Base-by-base conservation (phyloP, 768 basidiomycete species). In the Lentinus brumalis region DNA sequence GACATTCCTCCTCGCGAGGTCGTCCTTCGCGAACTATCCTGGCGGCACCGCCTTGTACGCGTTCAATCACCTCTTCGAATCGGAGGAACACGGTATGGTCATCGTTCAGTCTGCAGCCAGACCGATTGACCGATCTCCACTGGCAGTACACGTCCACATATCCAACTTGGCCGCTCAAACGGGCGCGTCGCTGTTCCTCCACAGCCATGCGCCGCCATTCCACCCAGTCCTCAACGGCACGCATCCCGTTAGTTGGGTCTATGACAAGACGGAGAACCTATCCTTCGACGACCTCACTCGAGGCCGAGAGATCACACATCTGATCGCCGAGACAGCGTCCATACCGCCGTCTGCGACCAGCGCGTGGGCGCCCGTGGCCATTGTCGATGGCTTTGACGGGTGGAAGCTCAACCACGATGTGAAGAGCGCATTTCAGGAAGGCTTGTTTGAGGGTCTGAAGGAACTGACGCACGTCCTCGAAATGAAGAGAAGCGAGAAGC, bases 131-230 rank as follows among this genome's bases (percentile, higher is more conserved):
- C 6, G 6, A 21, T 3, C 41, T 26, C 50, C 18, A 45, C 61
- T 53, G 0, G 66, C 73, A 76, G 83, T 85, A 40, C 84, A 88
- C 59, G 83, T 96, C 4, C 90, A 96, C 68, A 85, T 97, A 46
- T 87, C 85, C 53, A 91, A 96, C 63, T 83, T 94, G 46, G 90
- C 92, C 1, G 88, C 92, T 2, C 95, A 96, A 73, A 94, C 89
- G 0, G 96, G 97, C 2, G 91, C 93, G 3, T 90, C 93, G 0
- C 85, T 95, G 55, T 97, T 98, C 79, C 84, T 86, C 21, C 91
- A 92, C 42, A 79, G 83, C 21, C 77, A 88, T 56, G 74, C 87
- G 0, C 79, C 82, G 0, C 89, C 93, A 1, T 80, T 81, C 54
- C 70, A 77, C 53, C 51, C 69, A 4, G 63, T 16, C 57, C 45